Base-by-base conservation (phyloP, 768 basidiomycete genomes). In the Exidia glandulosa region DNA sequence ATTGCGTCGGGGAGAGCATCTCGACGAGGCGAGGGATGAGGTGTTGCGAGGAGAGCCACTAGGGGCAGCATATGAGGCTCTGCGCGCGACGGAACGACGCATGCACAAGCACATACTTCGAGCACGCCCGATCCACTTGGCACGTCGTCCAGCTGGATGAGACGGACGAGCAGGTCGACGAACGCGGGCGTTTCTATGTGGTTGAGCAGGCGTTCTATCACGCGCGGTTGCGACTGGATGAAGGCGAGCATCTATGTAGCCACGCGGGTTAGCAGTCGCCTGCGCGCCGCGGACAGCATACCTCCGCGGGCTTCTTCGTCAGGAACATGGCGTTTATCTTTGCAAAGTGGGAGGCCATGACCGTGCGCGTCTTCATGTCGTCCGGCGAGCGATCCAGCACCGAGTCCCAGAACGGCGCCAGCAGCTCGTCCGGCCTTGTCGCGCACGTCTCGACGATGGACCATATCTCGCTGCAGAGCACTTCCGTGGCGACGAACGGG, bases 391-490 rank as follows among this genome's bases (percentile, higher is more conserved):
- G 79, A 68, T 90, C 88, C 31, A 92, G 76, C 19, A 92, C 85
- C 19, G 83, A 84, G 72, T 96, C 91, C 94, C 94, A 96, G 77
- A 96, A 95, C 12, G 91, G 88, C 37, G 79, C 75, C 57, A 97
- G 79, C 58, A 96, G 78, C 60, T 87, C 82, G 10, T 84, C 77
- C 57, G 81, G 77, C 66, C 87, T 77, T 66, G 79, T 80, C 66
- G 95, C 76, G 66, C 92, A 90, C 1, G 90, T 91, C 72, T 94
- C 92, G 55, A 93, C 85, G 67, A 97, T 90, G 25, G 88, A 89
- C 87, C 93, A 96, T 73, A 95, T 87, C 66, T 95, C 94, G 72
- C 90, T 89, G 74, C 93, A 94, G 33, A 98, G 81, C 27, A 97
- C 92, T 71, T 98, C 95, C 30, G 94, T 93, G 16, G 92, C 88